Percentiles rank a stretch among this genome's conserved stretches.
phyloP scores from a whole-genome alignment of 768 basidiomycete species.

The Hemileccinum rubropunctum region DNA sequence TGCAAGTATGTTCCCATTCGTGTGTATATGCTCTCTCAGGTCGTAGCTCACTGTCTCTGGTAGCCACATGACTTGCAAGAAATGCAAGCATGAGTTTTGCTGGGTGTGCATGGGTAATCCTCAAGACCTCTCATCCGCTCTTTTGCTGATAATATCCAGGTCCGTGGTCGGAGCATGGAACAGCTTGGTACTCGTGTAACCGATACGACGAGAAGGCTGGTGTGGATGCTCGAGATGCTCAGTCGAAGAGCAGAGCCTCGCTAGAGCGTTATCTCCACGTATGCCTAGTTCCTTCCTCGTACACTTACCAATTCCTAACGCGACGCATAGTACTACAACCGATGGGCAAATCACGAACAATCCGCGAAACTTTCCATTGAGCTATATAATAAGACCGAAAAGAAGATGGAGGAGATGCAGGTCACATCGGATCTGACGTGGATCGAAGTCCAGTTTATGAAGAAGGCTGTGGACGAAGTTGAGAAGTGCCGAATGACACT shows the following conservation, averaged over 20 bases:
- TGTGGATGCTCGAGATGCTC: conserved; percentile 85
- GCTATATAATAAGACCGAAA: conserved; percentile 92
- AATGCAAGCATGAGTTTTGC: conserved; percentile 98
- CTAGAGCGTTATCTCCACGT: conserved; percentile 96
- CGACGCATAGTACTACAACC: conserved; percentile 87
- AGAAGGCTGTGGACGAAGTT: conserved; percentile 93
- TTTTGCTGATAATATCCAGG: conserved; percentile 44
- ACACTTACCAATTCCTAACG: not conserved
- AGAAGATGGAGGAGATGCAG: conserved; percentile 99
- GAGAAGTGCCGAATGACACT: conserved; percentile 90
- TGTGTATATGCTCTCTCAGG: conserved; percentile 68
- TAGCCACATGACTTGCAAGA: conserved; percentile 99
- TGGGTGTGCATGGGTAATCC: conserved; percentile 96
- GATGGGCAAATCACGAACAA: conserved; percentile 99
- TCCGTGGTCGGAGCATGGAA: conserved; percentile 96
- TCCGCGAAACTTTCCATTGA: conserved; percentile 96
- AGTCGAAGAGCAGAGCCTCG: conserved; percentile 85
- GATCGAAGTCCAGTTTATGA: conserved; percentile 99
- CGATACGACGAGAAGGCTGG: conserved; percentile 93
- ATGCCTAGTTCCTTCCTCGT: conserved; percentile 29
- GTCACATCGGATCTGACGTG: conserved; percentile 87
- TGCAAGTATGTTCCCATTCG: conserved; percentile 83
- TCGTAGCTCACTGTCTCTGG: conserved; percentile 10
- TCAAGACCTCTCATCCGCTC: conserved; percentile 12
- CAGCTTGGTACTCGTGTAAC: conserved; percentile 97